These are phyloP conservation scores for Trypanosoma melophagium DNA, from an alignment of 208 protist species.

Conservation along the genomic window DNA sequence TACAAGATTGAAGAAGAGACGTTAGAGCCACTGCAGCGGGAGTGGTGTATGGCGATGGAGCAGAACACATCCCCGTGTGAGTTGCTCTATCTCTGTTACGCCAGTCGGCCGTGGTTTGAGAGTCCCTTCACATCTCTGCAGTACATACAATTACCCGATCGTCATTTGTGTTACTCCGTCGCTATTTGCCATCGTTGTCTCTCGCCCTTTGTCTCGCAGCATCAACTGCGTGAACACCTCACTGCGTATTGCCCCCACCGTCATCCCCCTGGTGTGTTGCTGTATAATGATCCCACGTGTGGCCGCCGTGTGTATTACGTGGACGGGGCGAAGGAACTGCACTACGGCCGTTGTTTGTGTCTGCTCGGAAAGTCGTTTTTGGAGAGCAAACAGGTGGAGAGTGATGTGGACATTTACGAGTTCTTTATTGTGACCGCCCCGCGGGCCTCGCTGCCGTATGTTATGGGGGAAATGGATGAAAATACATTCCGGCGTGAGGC, in stretches of 20 bases:
- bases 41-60: constrained; percentile 60
- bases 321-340: constrained; percentile 66
- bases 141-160: constrained; percentile 52
- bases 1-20: constrained; percentile 25
- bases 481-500: constrained; percentile 39
- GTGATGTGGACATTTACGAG: constrained; percentile 80
- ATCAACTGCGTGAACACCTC: constrained; percentile 47
- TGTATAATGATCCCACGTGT: constrained; percentile 49
- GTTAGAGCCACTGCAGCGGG: constrained; percentile 31
- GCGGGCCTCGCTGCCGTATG: constrained; percentile 42
- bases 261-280: constrained; percentile 42
- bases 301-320: constrained; percentile 46
- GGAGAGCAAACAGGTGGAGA: constrained; percentile 68
- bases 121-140: constrained; percentile 47
- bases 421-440: constrained; percentile 66
- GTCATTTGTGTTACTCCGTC: constrained; percentile 64
- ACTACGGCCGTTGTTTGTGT: constrained; percentile 62
- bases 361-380: constrained; percentile 64
- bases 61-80: constrained; percentile 59
- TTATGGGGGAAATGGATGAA: constrained; percentile 18
- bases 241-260: constrained; percentile 48
- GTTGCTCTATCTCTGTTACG: constrained; percentile 64
- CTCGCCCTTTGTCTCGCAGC: constrained; percentile 53
- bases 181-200: constrained; percentile 74
- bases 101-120: constrained; percentile 63